Evolutionary conservation across 768 basidiomycete species (phyloP).

Genomic region (Russula ochroleuca): DNA sequence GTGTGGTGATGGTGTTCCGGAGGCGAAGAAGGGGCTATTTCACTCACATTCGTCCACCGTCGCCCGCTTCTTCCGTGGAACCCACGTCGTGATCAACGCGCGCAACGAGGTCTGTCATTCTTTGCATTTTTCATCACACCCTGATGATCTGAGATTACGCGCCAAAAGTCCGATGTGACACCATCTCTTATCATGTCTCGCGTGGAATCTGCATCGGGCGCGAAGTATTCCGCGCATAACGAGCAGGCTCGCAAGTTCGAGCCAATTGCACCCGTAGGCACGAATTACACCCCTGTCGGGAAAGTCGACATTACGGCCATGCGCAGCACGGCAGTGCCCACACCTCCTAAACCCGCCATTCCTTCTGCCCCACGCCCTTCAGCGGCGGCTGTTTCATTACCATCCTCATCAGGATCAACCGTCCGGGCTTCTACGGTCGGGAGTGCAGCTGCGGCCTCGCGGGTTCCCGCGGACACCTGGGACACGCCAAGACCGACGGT

Average conservation of each 20-base stretch:
- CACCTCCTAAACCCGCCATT: conserved; percentile 24
- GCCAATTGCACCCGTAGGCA: conserved; percentile 78
- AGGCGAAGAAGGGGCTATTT: conserved; percentile 87
- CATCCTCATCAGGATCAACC: conserved; percentile 41
- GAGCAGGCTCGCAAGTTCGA: conserved; percentile 69
- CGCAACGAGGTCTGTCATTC: conserved; percentile 65
- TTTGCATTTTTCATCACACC: background rate
- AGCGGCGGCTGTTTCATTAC: conserved; percentile 33
- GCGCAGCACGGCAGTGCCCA: conserved; percentile 32
- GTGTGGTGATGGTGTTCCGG: conserved; percentile 97
- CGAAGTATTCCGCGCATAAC: conserved; percentile 81
- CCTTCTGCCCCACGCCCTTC: conserved; percentile 40
- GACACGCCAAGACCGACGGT: conserved; percentile 43
- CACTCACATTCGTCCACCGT: conserved; percentile 82
- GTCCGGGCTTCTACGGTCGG: conserved; percentile 29
- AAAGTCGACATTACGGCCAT: conserved; percentile 63
- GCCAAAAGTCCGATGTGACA: conserved; percentile 70
- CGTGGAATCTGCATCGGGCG: conserved; percentile 85
- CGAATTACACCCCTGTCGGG: conserved; percentile 71
- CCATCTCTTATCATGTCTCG: conserved; percentile 78
- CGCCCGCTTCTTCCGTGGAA: conserved; percentile 71
- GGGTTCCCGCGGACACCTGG: conserved; percentile 56
- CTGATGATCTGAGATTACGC: background rate
- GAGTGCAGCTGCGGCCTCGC: conserved; percentile 36
- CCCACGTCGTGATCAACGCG: conserved; percentile 82